Evolutionary conservation across 139 green algal genomes (phyloP).

Genomic region (Micractinium conductrix): DNA sequence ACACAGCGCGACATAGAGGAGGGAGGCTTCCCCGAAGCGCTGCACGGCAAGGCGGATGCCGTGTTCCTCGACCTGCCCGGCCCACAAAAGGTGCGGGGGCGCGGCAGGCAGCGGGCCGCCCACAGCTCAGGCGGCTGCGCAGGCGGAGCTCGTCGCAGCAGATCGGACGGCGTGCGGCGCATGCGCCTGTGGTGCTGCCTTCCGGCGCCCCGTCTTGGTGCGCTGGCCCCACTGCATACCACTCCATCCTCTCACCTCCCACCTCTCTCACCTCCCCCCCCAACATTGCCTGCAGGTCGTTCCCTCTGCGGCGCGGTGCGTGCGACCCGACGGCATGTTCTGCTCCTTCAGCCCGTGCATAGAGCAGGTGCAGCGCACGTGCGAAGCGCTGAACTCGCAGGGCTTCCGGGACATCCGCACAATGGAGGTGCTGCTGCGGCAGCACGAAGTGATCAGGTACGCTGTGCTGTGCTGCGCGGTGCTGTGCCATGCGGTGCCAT

Average conservation of each 20-base stretch:
- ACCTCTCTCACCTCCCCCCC: no score
- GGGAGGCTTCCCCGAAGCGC: slow-evolving; percentile 82
- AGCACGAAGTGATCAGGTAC: slow-evolving; percentile 75
- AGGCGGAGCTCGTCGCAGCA: no score
- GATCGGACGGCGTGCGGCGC: no score
- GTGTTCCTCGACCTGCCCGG: slow-evolving; percentile 97
- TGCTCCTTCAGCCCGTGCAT: slow-evolving; percentile 99
- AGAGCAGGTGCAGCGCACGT: slow-evolving; percentile 85
- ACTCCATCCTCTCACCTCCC: no score
- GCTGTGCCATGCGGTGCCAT: no score
- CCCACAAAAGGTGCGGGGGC: slow-evolving; percentile 77
- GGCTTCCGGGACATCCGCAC: slow-evolving; percentile 80
- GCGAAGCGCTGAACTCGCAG: slow-evolving; percentile 60
- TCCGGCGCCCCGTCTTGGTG: no score
- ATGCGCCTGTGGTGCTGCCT: no score
- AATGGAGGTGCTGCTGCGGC: slow-evolving; percentile 86
- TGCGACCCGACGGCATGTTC: slow-evolving; percentile 80
- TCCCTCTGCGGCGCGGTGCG: slow-evolving; percentile 63
- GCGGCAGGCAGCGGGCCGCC: no score
- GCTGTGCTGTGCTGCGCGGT: no score
- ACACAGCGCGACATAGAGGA: slow-evolving; percentile 85
- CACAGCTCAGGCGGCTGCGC: no score
- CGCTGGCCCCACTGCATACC: no score
- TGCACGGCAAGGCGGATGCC: slow-evolving; percentile 59
- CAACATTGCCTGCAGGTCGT: slow-evolving; percentile 73